Conservation (phyloP, 768 basidiomycete genomes). For the Xerocomellus chrysenteron region DNA sequence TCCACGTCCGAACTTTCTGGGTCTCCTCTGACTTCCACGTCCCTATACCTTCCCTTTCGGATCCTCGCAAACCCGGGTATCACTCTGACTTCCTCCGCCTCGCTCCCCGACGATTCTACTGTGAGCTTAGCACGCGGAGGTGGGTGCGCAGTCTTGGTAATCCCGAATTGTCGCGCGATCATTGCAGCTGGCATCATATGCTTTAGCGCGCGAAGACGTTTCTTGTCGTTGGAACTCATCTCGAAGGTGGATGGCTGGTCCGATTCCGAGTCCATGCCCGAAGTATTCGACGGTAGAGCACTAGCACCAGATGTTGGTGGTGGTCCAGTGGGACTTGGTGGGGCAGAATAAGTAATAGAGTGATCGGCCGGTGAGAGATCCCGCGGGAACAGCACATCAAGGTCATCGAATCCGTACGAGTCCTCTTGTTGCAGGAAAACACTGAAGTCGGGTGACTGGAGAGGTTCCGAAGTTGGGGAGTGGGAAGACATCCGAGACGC, state of each 20-base stretch:
- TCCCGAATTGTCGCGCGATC: slow-evolving; percentile 37
- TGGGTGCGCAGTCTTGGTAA: slow-evolving; percentile 10
- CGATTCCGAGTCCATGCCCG: slow-evolving; percentile 19
- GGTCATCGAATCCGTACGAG: slow-evolving; percentile 8
- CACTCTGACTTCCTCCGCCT: slow-evolving; percentile 40
- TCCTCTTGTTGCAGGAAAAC: slow-evolving; percentile 18
- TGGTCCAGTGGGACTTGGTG: slow-evolving; percentile 17
- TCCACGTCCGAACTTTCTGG: slow-evolving; percentile 56
- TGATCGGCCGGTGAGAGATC: slow-evolving; percentile 5
- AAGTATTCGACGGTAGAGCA: slow-evolving; percentile 15
- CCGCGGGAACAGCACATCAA: neutral
- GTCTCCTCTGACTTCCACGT: slow-evolving; percentile 56
- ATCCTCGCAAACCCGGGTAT: slow-evolving; percentile 53
- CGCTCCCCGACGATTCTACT: slow-evolving; percentile 24
- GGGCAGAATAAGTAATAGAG: slow-evolving; percentile 1
- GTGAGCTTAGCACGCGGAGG: slow-evolving; percentile 7
- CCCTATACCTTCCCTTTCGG: slow-evolving; percentile 35
- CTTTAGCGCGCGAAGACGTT: slow-evolving; percentile 38
- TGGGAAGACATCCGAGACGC: slow-evolving; percentile 11
- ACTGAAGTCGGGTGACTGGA: slow-evolving; percentile 13
- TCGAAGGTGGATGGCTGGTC: slow-evolving; percentile 10
- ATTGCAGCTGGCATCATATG: slow-evolving; percentile 58
- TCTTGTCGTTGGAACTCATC: slow-evolving; percentile 34
- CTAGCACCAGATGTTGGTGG: slow-evolving; percentile 20
- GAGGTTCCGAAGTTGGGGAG: slow-evolving; percentile 1